Conservation (phyloP, 176 grass and related monocot species). For the Hordeum marinum region DNA sequence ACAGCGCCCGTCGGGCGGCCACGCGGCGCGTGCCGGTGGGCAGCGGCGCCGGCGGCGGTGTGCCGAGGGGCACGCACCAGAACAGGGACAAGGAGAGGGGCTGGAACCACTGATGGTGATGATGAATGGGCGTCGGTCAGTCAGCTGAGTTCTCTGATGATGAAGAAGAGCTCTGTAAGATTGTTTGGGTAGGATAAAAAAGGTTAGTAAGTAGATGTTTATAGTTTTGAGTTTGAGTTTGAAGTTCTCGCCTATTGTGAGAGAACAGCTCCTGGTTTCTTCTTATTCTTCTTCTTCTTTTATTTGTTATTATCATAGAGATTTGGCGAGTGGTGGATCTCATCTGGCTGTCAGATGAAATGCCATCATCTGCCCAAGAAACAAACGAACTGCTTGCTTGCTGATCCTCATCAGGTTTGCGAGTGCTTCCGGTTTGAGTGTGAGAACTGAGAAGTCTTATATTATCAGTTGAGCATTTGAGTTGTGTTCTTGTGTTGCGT, state of each 20-base stretch:
- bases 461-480: too few relatives aligned
- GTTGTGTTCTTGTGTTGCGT: too few relatives aligned
- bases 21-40: constrained; percentile 24
- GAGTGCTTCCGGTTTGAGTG: not conserved
- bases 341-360: not conserved
- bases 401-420: not conserved
- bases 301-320: not conserved
- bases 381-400: not conserved
- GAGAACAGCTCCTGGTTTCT: constrained; percentile 17
- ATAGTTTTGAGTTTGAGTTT: not conserved
- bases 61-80: constrained; percentile 20
- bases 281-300: not conserved
- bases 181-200: not conserved
- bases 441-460: too few relatives aligned
- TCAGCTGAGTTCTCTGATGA: not conserved
- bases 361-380: not conserved
- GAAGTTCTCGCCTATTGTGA: constrained; percentile 29
- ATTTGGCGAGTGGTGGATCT: not conserved
- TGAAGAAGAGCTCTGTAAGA: not conserved
- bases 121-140: not conserved
- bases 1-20: constrained; percentile 15
- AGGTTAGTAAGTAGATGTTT: constrained; percentile 31
- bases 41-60: constrained; percentile 20
- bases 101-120: constrained; percentile 44
- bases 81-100: constrained; percentile 58